Base-by-base conservation (phyloP, 106 monocot genomes). In the Narthecium ossifragum region DNA sequence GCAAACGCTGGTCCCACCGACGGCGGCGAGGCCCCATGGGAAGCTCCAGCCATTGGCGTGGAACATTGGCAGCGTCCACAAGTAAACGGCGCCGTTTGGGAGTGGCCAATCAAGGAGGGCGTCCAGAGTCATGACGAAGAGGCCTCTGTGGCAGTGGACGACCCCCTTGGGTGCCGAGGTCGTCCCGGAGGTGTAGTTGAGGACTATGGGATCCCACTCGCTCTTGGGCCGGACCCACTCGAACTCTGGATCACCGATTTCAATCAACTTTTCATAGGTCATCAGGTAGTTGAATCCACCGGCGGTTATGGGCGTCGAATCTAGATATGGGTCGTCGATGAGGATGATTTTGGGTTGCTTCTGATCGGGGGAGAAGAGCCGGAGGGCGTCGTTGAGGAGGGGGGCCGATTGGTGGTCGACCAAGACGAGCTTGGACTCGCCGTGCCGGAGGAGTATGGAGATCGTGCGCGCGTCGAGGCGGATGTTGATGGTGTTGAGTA, bases 31-130 rank as follows among this genome's bases (percentile, higher is more conserved):
- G 36, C 71, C 77, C 66, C 71, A 78, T 0, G 77, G 59, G 61
- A 23, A 78, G 61, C 66, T 71, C 77, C 77, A 78, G 47, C 77
- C 77, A 49, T 78, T 78, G 60, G 71, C 59, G 71, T 78, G 77
- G 71, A 71, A 78, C 71, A 78, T 78, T 54, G 77, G 77, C 28
- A 78, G 77, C 27, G 77, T 78, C 77, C 77, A 78, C 8, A 78
- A 61, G 55, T 67, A 78, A 22, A 78, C 77, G 8, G 71, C 56
- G 8, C 53, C 60, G 15, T 41, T 55, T 5, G 76, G 67, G 5
- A 78, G 52, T 6, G 71, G 34, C 71, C 71, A 78, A 23, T 55
- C 55, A 17, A 71, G 30, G 30, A 77, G 40, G 21, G 64, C 53
- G 30, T 70, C 60, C 21, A 77, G 24, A 2, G 77, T 51, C 11